A percentile compares a stretch with the other conserved stretches of the same genome.
phyloP scores from a whole-genome alignment of 768 basidiomycete species.

The Tremella fuciformis region DNA sequence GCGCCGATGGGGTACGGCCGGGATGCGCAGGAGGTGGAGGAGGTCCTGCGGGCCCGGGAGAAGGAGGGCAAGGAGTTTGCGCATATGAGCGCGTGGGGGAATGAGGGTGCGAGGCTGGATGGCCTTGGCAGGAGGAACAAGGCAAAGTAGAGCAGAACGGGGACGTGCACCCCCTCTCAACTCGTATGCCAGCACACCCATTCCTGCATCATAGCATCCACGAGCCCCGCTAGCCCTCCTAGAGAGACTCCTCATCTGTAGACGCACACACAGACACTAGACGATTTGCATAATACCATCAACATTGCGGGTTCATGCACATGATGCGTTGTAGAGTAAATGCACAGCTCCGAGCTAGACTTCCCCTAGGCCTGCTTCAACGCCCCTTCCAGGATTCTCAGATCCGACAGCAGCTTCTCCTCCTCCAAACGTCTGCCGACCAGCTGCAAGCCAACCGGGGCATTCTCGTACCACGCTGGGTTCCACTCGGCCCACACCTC shows the following conservation, averaged over 20 bases:
- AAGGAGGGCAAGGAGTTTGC: conserved; percentile 11
- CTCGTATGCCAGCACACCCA: too few relatives aligned
- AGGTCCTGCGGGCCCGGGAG: conserved; percentile 1
- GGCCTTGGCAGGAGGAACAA: conserved; percentile 14
- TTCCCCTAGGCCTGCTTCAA: neutral
- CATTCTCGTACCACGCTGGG: conserved; percentile 10
- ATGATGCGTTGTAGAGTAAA: too few relatives aligned
- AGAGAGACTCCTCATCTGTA: too few relatives aligned
- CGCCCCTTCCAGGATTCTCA: conserved; percentile 9
- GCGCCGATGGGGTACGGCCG: conserved; percentile 16
- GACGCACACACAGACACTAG: too few relatives aligned
- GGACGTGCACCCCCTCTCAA: neutral
- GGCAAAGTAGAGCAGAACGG: neutral
- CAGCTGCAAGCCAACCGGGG: conserved; percentile 15
- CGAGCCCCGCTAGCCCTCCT: too few relatives aligned
- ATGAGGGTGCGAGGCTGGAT: conserved; percentile 14
- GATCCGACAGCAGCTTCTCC: conserved; percentile 12
- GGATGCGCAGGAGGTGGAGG: conserved; percentile 11
- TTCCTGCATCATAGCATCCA: too few relatives aligned
- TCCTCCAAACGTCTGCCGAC: conserved; percentile 17
- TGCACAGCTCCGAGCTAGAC: too few relatives aligned
- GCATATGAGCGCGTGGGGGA: conserved; percentile 14
- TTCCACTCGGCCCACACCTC: conserved; percentile 4
- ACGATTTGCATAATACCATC: too few relatives aligned
- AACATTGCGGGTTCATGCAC: too few relatives aligned